Conservation (phyloP, 805 yeast species). For the Yamadazyma nakazawae region DNA sequence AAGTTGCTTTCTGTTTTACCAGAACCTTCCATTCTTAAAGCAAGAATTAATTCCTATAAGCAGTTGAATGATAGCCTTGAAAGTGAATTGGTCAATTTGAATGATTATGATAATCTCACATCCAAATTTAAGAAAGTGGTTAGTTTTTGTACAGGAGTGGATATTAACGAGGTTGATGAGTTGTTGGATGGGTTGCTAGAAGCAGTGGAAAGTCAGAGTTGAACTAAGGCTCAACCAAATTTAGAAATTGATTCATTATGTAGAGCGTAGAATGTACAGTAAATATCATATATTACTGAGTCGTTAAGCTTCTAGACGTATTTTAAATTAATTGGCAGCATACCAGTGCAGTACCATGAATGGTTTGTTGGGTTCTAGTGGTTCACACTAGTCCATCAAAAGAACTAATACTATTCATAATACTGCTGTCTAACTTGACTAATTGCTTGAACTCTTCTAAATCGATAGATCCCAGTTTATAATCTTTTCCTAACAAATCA, state of each 20-base stretch:
- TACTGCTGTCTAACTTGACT: slow-evolving; percentile 72
- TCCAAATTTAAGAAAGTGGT: slow-evolving; percentile 83
- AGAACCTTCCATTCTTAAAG: slow-evolving; percentile 51
- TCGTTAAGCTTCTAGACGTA: background rate
- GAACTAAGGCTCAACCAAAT: background rate
- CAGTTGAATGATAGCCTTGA: slow-evolving; percentile 61
- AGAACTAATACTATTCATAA: slow-evolving; percentile 69
- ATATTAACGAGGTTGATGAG: slow-evolving; percentile 72
- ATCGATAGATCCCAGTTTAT: slow-evolving; percentile 61
- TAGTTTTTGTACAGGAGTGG: slow-evolving; percentile 85
- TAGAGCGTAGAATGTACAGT: background rate
- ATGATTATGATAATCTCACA: slow-evolving; percentile 39
- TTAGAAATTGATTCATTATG: no score
- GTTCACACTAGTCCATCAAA: slow-evolving; percentile 72
- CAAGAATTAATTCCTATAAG: slow-evolving; percentile 77
- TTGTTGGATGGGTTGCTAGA: slow-evolving; percentile 80
- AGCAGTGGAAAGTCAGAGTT: slow-evolving; percentile 73
- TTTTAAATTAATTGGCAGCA: background rate
- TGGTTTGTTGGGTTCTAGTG: background rate
- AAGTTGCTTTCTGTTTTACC: slow-evolving; percentile 39
- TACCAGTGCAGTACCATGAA: background rate
- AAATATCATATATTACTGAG: background rate
- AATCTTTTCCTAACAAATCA: slow-evolving; percentile 64
- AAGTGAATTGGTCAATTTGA: slow-evolving; percentile 50
- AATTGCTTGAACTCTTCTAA: slow-evolving; percentile 82